Base-by-base conservation (phyloP, 1,284 basidiomycete genomes). In the Cryptococcus sp. region DNA sequence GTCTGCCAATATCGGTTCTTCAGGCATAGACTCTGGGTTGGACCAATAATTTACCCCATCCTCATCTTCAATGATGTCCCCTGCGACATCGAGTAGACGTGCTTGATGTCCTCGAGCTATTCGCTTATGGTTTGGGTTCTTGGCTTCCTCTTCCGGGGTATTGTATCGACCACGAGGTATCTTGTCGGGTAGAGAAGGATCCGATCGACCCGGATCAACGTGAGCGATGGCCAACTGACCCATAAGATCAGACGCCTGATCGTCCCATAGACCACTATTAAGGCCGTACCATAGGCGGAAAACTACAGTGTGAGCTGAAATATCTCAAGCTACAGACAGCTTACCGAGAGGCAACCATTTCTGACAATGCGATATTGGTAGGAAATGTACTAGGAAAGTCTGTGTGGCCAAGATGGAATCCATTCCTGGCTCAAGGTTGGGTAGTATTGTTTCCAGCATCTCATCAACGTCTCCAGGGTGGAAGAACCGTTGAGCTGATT, bases 391-490 rank as follows among this genome's bases (percentile, higher is more conserved):
- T 63, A 92, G 79, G 77, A 89, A 89, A 64, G 87, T 88, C 72
- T 92, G 87, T 4, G 87, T 84, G 11, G 87, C 83, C 43, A 93
- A 80, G 58, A 91, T 81, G 54, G 82, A 84, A 66, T 92, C 88
- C 59, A 94, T 81, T 58, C 80, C 78, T 6, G 88, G 90, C 31
- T 92, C 77, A 67, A 92, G 89, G 6, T 83, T 84, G 35, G 79
- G 79, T n/a, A 83, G 62, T 57, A 83, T 80, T 11, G 74, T 75
- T 34, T 84, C 80, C 32, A 98, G 84, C 90, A 98, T 98, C 61
- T 90, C 88, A 63, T 89, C 86, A 47, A 89, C 88, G 49, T 91
- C 89, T 51, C 85, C 83, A 7, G 93, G 89, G 64, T 93, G 87
- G 77, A 94, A 98, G 81, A 97, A 97, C 46, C 89, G 82, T 63